A percentile compares a stretch with the other conserved stretches of the same genome.
Evolutionary conservation across 257 asterid genomes (phyloP).

Genomic region (Rehmannia glutinosa): DNA sequence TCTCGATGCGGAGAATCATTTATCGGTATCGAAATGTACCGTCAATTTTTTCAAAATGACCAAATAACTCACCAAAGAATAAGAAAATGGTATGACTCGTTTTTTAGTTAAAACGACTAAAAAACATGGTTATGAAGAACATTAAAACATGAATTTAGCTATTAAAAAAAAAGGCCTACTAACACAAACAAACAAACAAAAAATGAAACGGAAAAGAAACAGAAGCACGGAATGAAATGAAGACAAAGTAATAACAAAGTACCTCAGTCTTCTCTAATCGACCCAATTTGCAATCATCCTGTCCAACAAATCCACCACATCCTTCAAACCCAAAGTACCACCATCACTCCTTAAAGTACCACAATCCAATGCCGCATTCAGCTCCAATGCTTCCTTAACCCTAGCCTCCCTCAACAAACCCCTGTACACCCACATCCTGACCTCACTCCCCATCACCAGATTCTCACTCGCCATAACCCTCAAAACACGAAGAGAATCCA

Average conservation of each 20-base stretch:
- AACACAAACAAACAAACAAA: too few species aligned
- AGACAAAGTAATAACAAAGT: background rate
- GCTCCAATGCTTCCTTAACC: conserved; percentile 46
- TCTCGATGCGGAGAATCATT: too few species aligned
- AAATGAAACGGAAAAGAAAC: background rate
- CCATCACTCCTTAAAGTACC: conserved; percentile 25
- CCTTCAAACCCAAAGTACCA: conserved; percentile 5
- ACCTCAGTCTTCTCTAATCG: conserved; percentile 24
- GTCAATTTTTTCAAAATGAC: too few species aligned
- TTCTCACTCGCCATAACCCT: conserved; percentile 39
- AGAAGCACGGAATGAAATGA: background rate
- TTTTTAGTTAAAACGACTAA: too few species aligned
- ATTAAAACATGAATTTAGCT: too few species aligned
- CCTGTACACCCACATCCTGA: conserved; percentile 32
- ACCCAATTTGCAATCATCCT: conserved; percentile 43
- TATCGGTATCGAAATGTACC: too few species aligned
- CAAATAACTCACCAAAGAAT: too few species aligned
- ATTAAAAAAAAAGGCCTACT: too few species aligned
- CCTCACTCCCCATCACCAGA: conserved; percentile 31
- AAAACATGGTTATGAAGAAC: background rate
- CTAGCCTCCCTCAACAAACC: conserved; percentile 62
- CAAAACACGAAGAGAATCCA: conserved; percentile 45
- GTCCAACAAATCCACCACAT: conserved; percentile 37
- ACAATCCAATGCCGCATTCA: conserved; percentile 33
- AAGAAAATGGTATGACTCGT: too few species aligned